Evolutionary conservation across 306 rosid genomes (phyloP).

Genomic region (Boehmeria nivea): DNA sequence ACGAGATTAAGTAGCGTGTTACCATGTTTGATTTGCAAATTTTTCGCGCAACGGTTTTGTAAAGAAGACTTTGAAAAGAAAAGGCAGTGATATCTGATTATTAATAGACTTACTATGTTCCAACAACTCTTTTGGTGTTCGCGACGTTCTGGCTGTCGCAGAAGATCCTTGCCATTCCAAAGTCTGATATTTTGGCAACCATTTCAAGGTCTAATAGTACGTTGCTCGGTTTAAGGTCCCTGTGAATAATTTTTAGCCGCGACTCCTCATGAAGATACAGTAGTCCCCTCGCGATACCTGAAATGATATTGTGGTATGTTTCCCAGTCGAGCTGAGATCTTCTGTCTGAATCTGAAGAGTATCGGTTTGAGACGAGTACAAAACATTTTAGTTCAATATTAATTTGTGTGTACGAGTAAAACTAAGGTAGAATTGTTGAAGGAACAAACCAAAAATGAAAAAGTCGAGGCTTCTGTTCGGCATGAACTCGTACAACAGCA

Average conservation of each 20-base stretch:
- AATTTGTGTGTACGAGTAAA: neutral
- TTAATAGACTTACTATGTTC: conserved; percentile 1
- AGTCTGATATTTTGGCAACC: conserved; percentile 34
- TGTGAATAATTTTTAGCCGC: conserved; percentile 28
- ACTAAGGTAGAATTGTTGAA: too few species aligned
- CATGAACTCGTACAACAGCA: conserved; percentile 23
- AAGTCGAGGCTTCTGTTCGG: conserved; percentile 33
- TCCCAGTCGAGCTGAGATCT: conserved; percentile 20
- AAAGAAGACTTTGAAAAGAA: neutral
- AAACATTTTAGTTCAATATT: neutral
- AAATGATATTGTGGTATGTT: conserved; percentile 23
- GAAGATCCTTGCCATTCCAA: conserved; percentile 20
- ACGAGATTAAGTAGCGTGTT: too few species aligned
- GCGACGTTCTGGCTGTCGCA: neutral
- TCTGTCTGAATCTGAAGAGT: neutral
- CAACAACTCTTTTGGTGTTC: conserved; percentile 7
- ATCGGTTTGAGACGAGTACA: too few species aligned
- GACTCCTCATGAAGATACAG: conserved; percentile 34
- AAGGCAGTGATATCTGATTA: neutral
- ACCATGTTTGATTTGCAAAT: too few species aligned
- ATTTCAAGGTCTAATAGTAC: conserved; percentile 24
- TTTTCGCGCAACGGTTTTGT: neutral
- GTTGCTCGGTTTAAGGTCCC: conserved; percentile 32
- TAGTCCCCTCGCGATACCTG: conserved; percentile 23
- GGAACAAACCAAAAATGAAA: conserved; percentile 21